Evolutionary conservation across 176 grass and related monocot genomes (phyloP).

Genomic region (Avena eriantha): DNA sequence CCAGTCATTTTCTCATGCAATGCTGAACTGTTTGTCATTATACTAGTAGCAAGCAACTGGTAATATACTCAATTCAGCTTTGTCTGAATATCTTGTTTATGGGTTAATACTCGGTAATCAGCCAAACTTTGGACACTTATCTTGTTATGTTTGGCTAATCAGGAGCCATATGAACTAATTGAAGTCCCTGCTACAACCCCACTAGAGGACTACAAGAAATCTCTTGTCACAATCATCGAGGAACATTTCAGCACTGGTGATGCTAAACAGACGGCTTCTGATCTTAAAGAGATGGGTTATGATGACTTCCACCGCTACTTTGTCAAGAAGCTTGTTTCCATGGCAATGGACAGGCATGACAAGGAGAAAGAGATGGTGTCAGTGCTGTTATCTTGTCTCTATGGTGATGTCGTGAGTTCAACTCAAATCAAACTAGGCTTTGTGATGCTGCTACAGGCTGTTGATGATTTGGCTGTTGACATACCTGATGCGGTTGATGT

Average conservation of each 20-base stretch:
- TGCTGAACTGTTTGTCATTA: slow-evolving; percentile 16
- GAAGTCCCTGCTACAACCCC: slow-evolving; percentile 71
- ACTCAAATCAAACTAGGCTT: slow-evolving; percentile 84
- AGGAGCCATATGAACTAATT: slow-evolving; percentile 94
- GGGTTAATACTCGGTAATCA: slow-evolving; percentile 19
- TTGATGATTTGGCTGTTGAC: slow-evolving; percentile 89
- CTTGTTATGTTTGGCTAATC: slow-evolving; percentile 39
- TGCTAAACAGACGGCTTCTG: slow-evolving; percentile 73
- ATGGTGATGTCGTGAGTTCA: slow-evolving; percentile 69
- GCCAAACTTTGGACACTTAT: slow-evolving; percentile 23
- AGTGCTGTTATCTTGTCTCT: slow-evolving; percentile 86
- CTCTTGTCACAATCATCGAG: slow-evolving; percentile 70
- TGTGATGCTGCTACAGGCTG: slow-evolving; percentile 85
- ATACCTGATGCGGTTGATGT: slow-evolving; percentile 84
- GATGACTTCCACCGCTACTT: slow-evolving; percentile 82
- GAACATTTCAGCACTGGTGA: slow-evolving; percentile 93
- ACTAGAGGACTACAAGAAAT: slow-evolving; percentile 86
- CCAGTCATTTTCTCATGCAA: slow-evolving; percentile 11
- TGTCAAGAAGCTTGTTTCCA: slow-evolving; percentile 92
- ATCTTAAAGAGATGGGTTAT: slow-evolving; percentile 84
- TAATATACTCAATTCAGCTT: neutral
- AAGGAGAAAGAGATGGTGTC: slow-evolving; percentile 98
- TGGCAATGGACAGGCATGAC: slow-evolving; percentile 92
- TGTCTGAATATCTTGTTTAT: neutral
- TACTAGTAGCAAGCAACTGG: slow-evolving; percentile 20